Base-by-base conservation (phyloP, 164 flowering plant genomes). In the Macadamia tetraphylla region DNA sequence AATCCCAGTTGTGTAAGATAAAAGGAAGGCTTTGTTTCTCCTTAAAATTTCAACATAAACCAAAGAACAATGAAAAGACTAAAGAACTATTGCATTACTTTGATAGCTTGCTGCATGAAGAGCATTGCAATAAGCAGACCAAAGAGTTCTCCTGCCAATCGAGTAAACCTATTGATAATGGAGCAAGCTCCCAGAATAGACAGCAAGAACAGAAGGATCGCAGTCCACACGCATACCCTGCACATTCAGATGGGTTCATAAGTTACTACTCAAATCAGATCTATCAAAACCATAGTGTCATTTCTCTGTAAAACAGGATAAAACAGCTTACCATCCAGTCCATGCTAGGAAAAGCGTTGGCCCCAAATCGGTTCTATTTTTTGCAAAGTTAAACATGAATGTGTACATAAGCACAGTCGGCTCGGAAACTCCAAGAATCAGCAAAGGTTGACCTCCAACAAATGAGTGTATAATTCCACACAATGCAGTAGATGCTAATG, bases 381-480 rank as follows among this genome's bases (percentile, higher is more conserved):
- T 92, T 12, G 90, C 97, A 73, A 95, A 95, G 77, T 83, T 79
- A 70, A 87, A 95, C 99, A 95, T 87, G 83, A 94, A 92, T 0
- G 97, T 89, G 80, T 92, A 95, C 99, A 95, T 95, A 23, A 95
- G 85, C 17, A 95, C 99, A 44, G 99, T 95, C 1, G 99, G 99
- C 81, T 95, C 99, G 12, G 99, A 98, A 67, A 95, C 99, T 64
- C 99, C 99, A 40, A 95, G 77, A 58, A 95, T 91, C 73, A 95
- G 82, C 79, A 95, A 78, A 13, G 99, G 98, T 73, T 95, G 99
- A 56, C 99, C 99, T 46, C 99, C 99, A 10, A 95, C 74, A 40
- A 95, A 77, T 0, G 99, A 95, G 78, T 95, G 99, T 69, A 92
- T 87, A 55, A 95, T 85, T 57, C 99, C 99, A 60, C 99, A 95